phyloP scores from a whole-genome alignment of 176 grass and related monocot species.

The Olyra latifolia region DNA sequence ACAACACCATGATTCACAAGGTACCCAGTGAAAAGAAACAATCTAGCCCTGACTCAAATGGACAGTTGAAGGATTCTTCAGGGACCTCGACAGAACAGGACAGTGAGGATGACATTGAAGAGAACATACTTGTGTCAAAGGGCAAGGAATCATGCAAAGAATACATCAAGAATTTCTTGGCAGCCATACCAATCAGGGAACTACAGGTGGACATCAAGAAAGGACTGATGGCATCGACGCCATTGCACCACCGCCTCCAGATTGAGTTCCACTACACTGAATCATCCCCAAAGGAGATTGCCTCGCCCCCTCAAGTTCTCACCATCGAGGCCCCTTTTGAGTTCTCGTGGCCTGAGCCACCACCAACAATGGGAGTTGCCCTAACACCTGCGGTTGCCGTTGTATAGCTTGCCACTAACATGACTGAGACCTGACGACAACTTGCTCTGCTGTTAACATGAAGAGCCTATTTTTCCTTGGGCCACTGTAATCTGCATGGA shows the following conservation, averaged over 20 bases:
- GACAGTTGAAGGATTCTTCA: conserved; percentile 44
- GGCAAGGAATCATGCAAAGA: conserved; percentile 80
- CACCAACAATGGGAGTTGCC: conserved; percentile 17
- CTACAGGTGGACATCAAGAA: conserved; percentile 67
- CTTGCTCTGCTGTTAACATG: neutral
- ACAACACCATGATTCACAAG: conserved; percentile 29
- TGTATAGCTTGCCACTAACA: conserved; percentile 23
- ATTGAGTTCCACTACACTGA: conserved; percentile 84
- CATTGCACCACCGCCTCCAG: conserved; percentile 72
- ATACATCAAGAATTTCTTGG: conserved; percentile 89
- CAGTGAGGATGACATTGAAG: conserved; percentile 26
- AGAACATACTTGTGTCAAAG: conserved; percentile 31
- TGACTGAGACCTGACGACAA: neutral
- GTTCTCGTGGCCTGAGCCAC: conserved; percentile 50
- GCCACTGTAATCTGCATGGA: neutral
- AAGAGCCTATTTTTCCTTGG: conserved; percentile 26
- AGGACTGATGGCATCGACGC: conserved; percentile 44
- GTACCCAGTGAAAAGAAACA: conserved; percentile 34
- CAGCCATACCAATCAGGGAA: conserved; percentile 72
- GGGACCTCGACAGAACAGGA: conserved; percentile 24
- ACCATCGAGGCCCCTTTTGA: conserved; percentile 28
- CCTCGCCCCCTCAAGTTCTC: conserved; percentile 2
- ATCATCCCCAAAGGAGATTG: conserved; percentile 24
- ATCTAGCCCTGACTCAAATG: conserved; percentile 47
- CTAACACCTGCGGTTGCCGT: conserved; percentile 20